Evolutionary conservation across 2,329 filamentous ascomycete genomes (phyloP), one percentile per base, ranked within the genome.

Genomic region (Drechslerella coelobrocha): DNA sequence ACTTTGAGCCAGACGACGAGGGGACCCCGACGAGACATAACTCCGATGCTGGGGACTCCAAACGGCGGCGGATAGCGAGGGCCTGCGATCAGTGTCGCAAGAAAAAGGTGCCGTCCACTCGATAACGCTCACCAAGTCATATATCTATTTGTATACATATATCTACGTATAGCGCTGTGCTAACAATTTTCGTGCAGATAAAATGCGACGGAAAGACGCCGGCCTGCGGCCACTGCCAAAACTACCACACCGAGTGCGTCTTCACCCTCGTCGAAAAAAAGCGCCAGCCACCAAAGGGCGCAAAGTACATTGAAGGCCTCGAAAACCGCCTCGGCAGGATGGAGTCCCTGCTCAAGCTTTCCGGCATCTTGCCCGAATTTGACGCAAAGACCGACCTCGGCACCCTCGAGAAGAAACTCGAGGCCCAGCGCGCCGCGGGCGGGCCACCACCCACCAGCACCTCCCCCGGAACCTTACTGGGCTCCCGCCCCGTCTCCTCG

Each of bases 201-300:
- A 93, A 92, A 78, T 93, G 89, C 76, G 89, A 92, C 78, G 90
- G 89, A 75, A 92, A 92, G 79, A 89, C 92, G 77, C 90, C 90
- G 9, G 65, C 65, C 97, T 94, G 90, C 80, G 97, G 92, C 0
- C 94, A 97, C 79, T 99, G 94, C 79, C 96, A 92, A 12, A 92
- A 97, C 54, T 99, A 99, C 80, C 97, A 92, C 78, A 97, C 97
- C 82, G 93, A 96, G 78, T 96, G 92, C 79, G 95, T 92, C 31
- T 96, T 97, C 78, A 97, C 94, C 0, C 92, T 96, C 78, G 92
- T 97, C 37, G 94, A 99, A 82, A 99, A 99, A 87, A 99, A 99
- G 84, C 86, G 94, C 68, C 94, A 90, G 79, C 93, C 94, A 57
- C 94, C 93, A 0, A 99, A 97, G 83, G 93, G 90, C 90, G 29